Percentiles rank a stretch among this genome's conserved stretches.
phyloP scores from a whole-genome alignment of 768 basidiomycete species.

The Suillus subaureus region DNA sequence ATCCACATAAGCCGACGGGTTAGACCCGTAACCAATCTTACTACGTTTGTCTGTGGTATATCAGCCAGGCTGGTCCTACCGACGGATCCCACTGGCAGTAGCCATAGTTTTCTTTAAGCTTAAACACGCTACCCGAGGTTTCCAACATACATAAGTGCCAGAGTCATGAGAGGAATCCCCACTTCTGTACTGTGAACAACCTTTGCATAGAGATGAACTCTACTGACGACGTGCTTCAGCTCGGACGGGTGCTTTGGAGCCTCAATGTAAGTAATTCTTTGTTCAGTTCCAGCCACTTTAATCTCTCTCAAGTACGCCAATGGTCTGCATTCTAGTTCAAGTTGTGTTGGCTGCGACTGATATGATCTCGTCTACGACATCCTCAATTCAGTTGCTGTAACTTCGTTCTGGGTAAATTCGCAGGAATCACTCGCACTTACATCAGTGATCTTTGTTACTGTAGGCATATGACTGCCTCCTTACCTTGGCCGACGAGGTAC shows the following conservation, averaged over 20 bases:
- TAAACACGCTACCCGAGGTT: not conserved
- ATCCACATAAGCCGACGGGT: not conserved
- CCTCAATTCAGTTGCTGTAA: not conserved
- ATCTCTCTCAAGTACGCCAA: not conserved
- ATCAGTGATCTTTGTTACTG: not conserved
- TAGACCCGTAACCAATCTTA: too few species aligned
- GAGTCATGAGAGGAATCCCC: not conserved
- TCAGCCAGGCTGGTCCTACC: too few species aligned
- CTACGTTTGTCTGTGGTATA: too few species aligned
- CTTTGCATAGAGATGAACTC: not conserved
- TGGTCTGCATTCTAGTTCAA: not conserved
- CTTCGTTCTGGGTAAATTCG: conserved; percentile 3
- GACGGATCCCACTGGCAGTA: too few species aligned
- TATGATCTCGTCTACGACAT: not conserved
- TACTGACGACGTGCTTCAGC: not conserved
- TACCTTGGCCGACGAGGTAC: conserved; percentile 7
- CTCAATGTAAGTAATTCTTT: not conserved
- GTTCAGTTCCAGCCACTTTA: not conserved
- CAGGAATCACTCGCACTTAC: not conserved
- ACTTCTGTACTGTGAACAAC: not conserved
- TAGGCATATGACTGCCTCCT: conserved; percentile 8
- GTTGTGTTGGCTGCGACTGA: not conserved
- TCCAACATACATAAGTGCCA: not conserved
- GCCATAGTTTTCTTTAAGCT: not conserved
- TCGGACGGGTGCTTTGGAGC: not conserved